Evolutionary conservation across 257 asterid genomes (phyloP), one percentile per base, ranked within the genome.

Genomic region (Salvia hispanica): DNA sequence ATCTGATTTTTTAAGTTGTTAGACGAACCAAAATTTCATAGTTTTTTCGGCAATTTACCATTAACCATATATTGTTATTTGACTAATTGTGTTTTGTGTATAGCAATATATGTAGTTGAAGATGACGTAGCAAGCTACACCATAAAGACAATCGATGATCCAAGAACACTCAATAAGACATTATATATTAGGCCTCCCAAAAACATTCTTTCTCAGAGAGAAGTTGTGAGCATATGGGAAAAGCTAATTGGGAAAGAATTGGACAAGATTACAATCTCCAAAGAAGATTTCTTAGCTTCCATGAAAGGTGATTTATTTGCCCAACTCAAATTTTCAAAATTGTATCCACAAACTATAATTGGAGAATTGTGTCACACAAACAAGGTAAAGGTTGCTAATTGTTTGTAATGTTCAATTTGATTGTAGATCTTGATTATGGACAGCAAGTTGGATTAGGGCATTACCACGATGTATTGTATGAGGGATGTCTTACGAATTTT

Each of bases 111-210:
- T 52, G 70, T 82, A 70, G 83, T 52, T 6, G 95, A 85, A 70
- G 90, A 81, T 66, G 95, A 87, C 58, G 48, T 84, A 14, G 89
- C 87, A 0, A 74, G 73, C 0, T 88, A 88, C 72, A 62, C 88
- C 6, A 72, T 88, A 1, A 83, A 85, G 76, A 65, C 78, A 8
- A 75, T 79, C 8, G 87, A 84, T 56, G 91, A 88, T 54, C 86
- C 86, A 34, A 71, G 86, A 58, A 74, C 91, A 13, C 25, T 81
- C 54, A 86, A 86, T 83, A 82, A 84, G 78, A 86, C 90, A 1
- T 68, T 85, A 13, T 83, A 86, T 61, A 55, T 80, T 18, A 76
- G 88, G 33, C 89, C 96, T n/a, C 85, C 65, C 1, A 67, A 79
- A 16, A 86, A 88, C 62, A 77, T 86, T 56, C 80, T 86, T 18